A percentile compares a stretch with the other conserved stretches of the same genome.
phyloP scores from a whole-genome alignment of 805 yeast species.

The Suhomyces vadensis region DNA sequence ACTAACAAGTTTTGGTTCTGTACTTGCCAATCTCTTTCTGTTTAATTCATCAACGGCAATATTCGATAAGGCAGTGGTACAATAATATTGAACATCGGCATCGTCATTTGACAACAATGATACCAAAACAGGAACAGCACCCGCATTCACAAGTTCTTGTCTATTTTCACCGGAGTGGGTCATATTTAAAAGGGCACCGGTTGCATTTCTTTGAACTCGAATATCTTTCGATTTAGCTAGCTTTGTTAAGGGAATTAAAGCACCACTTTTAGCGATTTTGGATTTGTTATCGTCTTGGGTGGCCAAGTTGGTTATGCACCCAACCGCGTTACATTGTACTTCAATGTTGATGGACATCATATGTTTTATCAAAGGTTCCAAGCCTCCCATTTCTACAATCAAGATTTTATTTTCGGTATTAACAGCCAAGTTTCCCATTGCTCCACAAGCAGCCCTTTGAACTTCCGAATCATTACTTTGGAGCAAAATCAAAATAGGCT shows the following conservation, averaged over 20 bases:
- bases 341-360: constrained; percentile 97
- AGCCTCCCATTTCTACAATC: constrained; percentile 97
- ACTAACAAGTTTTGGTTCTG: constrained; percentile 88
- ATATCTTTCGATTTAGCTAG: constrained; percentile 92
- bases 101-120: constrained; percentile 81
- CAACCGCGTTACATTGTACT: constrained; percentile 98
- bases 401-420: constrained; percentile 90
- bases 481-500: constrained; percentile 85
- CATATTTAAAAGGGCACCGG: constrained; percentile 97
- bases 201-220: constrained; percentile 97
- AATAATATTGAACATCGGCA: constrained; percentile 96
- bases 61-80: constrained; percentile 95
- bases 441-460: constrained; percentile 98
- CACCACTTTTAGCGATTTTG: constrained; percentile 95
- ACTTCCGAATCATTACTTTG: constrained; percentile 91
- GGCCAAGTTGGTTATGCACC: constrained; percentile 96
- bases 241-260: constrained; percentile 89
- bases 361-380: constrained; percentile 93
- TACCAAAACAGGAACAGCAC: constrained; percentile 95
- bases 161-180: constrained; percentile 97
- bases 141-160: constrained; percentile 94
- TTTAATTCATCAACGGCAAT: constrained; percentile 95
- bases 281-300: constrained; percentile 97
- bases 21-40: constrained; percentile 81
- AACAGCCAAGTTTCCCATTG: constrained; percentile 96